Evolutionary conservation across 345 rosid genomes (phyloP).

Genomic region (Moringa oleifera): DNA sequence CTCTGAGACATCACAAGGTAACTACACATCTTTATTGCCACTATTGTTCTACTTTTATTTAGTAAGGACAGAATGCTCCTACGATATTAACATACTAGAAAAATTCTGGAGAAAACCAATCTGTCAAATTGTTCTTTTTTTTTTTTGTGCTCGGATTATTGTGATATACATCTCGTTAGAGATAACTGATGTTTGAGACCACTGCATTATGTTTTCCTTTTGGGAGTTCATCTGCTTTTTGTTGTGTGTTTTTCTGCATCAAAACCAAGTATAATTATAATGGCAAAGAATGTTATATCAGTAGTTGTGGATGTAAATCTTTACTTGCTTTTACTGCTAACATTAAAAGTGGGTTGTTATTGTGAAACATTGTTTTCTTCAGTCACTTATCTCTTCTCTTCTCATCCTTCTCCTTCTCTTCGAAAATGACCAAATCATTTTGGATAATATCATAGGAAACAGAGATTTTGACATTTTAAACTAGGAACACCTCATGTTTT

Average conservation of each 20-base stretch:
- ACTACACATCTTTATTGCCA: slow-evolving; percentile 4
- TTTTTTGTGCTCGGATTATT: too few species aligned
- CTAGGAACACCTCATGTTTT: neutral
- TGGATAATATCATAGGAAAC: neutral
- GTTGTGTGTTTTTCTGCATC: too few species aligned
- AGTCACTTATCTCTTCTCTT: neutral
- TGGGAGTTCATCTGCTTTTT: neutral
- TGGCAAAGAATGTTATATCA: too few species aligned
- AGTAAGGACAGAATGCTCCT: neutral
- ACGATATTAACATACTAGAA: too few species aligned
- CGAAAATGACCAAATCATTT: neutral
- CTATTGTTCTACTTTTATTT: neutral
- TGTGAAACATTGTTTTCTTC: neutral
- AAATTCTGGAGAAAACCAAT: too few species aligned
- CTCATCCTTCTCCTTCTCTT: neutral
- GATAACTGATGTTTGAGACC: too few species aligned
- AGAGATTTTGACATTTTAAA: neutral
- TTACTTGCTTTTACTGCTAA: neutral
- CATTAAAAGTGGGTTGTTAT: neutral
- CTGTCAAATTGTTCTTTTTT: too few species aligned
- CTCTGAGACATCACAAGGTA: slow-evolving; percentile 63
- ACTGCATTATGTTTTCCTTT: too few species aligned
- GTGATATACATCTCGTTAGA: too few species aligned
- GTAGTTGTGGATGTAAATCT: neutral
- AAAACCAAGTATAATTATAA: too few species aligned